Conservation (phyloP, 139 green algal genomes). For the Coccomyxa sp. region DNA sequence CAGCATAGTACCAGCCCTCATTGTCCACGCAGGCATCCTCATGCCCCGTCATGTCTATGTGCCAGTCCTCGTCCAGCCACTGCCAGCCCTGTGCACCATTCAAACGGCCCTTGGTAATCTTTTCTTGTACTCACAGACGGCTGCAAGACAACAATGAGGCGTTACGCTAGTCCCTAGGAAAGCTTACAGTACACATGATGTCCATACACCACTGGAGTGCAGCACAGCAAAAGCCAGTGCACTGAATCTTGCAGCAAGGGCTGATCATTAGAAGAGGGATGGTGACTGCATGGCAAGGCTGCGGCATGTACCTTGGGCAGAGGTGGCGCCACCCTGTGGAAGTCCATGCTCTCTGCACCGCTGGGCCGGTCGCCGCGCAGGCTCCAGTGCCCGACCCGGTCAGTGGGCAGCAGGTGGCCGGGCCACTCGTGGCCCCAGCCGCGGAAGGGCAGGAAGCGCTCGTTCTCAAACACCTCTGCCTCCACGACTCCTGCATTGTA, state of each 20-base stretch:
- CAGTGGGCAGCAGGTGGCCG: constrained; percentile 82
- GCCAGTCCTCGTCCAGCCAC: constrained; percentile 66
- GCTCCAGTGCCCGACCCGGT: constrained; percentile 68
- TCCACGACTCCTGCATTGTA: constrained; percentile 32
- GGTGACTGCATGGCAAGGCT: not conserved
- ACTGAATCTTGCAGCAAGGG: too few species aligned
- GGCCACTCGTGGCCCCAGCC: constrained; percentile 82
- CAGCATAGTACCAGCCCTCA: constrained; percentile 77
- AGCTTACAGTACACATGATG: too few species aligned
- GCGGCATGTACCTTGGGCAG: constrained; percentile 29
- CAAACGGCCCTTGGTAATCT: too few species aligned
- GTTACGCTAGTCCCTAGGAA: too few species aligned
- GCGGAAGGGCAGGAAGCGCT: constrained; percentile 78
- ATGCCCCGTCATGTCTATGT: constrained; percentile 60
- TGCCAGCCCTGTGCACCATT: constrained; percentile 43
- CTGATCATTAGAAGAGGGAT: too few species aligned
- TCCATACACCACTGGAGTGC: too few species aligned
- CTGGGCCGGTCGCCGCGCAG: constrained; percentile 28
- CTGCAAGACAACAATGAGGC: too few species aligned
- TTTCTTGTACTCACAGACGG: too few species aligned
- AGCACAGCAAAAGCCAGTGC: too few species aligned
- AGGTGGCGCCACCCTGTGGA: constrained; percentile 48
- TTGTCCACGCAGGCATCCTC: constrained; percentile 33
- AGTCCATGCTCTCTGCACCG: constrained; percentile 41
- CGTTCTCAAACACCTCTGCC: constrained; percentile 86